Percentiles rank a stretch among this genome's conserved stretches.
These are phyloP conservation scores for Plasmodium gonderi DNA, from an alignment of 169 alveolate genomes.

Conservation along the genomic window DNA sequence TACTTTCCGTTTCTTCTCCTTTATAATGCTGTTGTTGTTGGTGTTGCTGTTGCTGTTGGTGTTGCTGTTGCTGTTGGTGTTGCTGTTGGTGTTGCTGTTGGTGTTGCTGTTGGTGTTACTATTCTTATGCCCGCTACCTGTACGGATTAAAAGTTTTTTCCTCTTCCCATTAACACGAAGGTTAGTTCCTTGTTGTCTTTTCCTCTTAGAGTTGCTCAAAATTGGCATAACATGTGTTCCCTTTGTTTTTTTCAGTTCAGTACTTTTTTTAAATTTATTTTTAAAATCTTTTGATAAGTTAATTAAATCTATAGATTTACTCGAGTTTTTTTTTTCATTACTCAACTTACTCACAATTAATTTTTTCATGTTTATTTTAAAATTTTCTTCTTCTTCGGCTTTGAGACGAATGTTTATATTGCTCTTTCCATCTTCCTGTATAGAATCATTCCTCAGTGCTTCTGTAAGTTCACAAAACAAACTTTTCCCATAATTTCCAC, in stretches of 20 bases:
- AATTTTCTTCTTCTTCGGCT: conserved; percentile 37
- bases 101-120: background rate
- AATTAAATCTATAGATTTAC: conserved; percentile 17
- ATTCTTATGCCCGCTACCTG: background rate
- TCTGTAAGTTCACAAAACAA: conserved; percentile 45
- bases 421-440: background rate
- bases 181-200: background rate
- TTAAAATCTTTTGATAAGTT: background rate
- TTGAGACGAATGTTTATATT: conserved; percentile 13
- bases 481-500: background rate
- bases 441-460: conserved; percentile 16
- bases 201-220: background rate
- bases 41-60: background rate
- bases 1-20: background rate
- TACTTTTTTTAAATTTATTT: conserved; percentile 2
- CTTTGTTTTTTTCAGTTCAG: background rate
- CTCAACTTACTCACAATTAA: background rate
- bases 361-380: background rate
- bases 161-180: background rate
- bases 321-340: background rate
- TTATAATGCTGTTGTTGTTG: background rate
- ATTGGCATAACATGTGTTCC: background rate
- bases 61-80: background rate
- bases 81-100: background rate
- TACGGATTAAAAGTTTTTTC: background rate